phyloP scores from a whole-genome alignment of 2,329 filamentous ascomycete species.

The Aspergillus thermomutatus region DNA sequence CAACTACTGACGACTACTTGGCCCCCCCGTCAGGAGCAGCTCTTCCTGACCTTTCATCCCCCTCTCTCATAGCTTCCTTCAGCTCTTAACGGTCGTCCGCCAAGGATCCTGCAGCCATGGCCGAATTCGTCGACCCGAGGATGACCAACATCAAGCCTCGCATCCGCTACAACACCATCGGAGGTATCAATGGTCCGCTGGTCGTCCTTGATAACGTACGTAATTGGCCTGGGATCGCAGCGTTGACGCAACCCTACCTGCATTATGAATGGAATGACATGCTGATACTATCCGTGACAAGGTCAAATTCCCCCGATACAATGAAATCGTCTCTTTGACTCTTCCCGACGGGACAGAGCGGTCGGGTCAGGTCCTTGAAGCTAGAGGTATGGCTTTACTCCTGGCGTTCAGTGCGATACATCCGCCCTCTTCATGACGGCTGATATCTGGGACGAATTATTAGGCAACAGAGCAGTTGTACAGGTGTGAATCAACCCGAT shows the following conservation, averaged over 20 bases:
- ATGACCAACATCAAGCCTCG: constrained; percentile 61
- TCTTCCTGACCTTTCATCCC: constrained; percentile 8
- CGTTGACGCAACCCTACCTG: not conserved
- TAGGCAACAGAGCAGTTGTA: constrained; percentile 89
- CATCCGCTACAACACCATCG: constrained; percentile 96
- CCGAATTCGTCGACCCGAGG: constrained; percentile 43
- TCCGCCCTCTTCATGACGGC: constrained; percentile 2
- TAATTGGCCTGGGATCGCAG: constrained; percentile 13
- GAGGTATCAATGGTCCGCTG: constrained; percentile 94
- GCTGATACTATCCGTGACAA: constrained; percentile 38
- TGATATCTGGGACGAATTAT: constrained; percentile 13
- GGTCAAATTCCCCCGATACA: constrained; percentile 97
- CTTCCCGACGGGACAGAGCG: constrained; percentile 92
- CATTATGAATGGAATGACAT: not conserved
- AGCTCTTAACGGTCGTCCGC: constrained; percentile 7
- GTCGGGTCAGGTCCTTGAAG: constrained; percentile 94
- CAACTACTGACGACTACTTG: constrained; percentile 4
- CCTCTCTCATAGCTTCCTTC: constrained; percentile 11
- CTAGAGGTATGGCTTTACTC: constrained; percentile 66
- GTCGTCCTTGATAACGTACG: constrained; percentile 95
- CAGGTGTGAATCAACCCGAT: constrained; percentile 60
- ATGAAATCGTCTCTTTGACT: constrained; percentile 95
- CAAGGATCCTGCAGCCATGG: constrained; percentile 31
- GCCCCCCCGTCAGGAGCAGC: constrained; percentile 5
- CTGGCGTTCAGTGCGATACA: not conserved